Evolutionary conservation across 1,284 basidiomycete genomes (phyloP), one percentile per base, ranked within the genome.

Genomic region (Inonotus obliquus): DNA sequence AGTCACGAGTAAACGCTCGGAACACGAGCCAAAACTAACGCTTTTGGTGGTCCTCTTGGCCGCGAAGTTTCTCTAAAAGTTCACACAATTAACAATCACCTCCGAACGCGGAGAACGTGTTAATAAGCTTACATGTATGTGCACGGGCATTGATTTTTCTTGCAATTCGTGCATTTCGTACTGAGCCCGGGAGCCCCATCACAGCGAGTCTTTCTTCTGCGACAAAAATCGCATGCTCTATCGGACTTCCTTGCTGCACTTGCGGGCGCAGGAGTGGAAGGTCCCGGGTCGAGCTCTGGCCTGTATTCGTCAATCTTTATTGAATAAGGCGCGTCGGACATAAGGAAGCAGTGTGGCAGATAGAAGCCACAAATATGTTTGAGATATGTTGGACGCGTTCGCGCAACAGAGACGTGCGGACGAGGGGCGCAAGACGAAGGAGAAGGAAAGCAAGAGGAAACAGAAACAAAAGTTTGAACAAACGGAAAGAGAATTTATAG

Each of bases 1-100:
- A 57, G 51, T 3, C 32, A 55, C 51, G 51, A 32, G 63, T 45
- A 35, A 62, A 37, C 59, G 41, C 41, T 1, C 41, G n/a, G 19
- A 6, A n/a, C 4, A 7, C 41, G 53, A 11, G n/a, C 32, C 7
- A 52, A 32, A 54, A 14, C 79, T 72, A 54, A 93, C 82, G 89
- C 90, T 74, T 94, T 94, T 0, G 92, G 86, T 13, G 92, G 92
- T 0, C 92, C 91, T 62, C 92, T 81, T 57, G 91, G 87, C 68
- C 87, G 89, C 1, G 91, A 92, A 4, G 80, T 79, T 71, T 89
- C 87, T n/a, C 87, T 89, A 62, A n/a, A 27, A 27, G 58, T 10
- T 41, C 48, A 56, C 48, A 59, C 58, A 25, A 17, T 49, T 4
- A 25, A 49, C 25, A 49, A 49, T 23, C 41, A 44, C 7, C 17